These are phyloP conservation scores for Rhizopogon vesiculosus DNA, from an alignment of 768 basidiomycete genomes.

Conservation along the genomic window DNA sequence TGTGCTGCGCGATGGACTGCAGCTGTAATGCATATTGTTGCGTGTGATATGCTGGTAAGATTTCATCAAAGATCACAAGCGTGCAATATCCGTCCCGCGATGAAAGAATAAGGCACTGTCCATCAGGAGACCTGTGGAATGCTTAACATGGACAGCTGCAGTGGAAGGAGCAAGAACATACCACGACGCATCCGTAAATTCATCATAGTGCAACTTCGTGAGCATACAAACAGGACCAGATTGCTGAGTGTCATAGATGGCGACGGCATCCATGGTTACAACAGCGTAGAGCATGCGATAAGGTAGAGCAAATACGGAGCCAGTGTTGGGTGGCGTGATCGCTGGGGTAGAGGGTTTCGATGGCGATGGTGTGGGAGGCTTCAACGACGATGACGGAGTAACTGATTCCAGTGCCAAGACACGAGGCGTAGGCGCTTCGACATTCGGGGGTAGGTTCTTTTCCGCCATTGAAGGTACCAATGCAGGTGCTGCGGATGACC, in stretches of 20 bases:
- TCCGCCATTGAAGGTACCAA: conserved; percentile 3
- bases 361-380: conserved; percentile 7
- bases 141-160: conserved; percentile 4
- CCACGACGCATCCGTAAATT: conserved; percentile 97
- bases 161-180: conserved; percentile 36
- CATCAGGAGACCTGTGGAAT: conserved; percentile 85
- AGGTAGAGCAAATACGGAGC: conserved; percentile 81
- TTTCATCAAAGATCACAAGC: conserved; percentile 90
- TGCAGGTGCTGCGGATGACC: conserved; percentile 16
- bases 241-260: conserved; percentile 97
- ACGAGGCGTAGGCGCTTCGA: conserved; percentile 3
- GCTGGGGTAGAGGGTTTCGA: conserved; percentile 14
- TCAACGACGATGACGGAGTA: conserved; percentile 2
- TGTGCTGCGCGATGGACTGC: conserved; percentile 84
- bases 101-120: conserved; percentile 86
- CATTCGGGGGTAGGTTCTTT: neutral
- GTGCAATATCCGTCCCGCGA: conserved; percentile 98
- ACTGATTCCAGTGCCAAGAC: conserved; percentile 7
- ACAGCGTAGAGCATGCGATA: conserved; percentile 96
- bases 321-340: conserved; percentile 40
- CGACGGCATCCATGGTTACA: conserved; percentile 92
- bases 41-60: conserved; percentile 80
- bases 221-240: conserved; percentile 86
- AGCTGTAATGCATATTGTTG: conserved; percentile 91
- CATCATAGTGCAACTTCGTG: conserved; percentile 93